Conservation (phyloP, 306 rosid species). For the Delonix regia region DNA sequence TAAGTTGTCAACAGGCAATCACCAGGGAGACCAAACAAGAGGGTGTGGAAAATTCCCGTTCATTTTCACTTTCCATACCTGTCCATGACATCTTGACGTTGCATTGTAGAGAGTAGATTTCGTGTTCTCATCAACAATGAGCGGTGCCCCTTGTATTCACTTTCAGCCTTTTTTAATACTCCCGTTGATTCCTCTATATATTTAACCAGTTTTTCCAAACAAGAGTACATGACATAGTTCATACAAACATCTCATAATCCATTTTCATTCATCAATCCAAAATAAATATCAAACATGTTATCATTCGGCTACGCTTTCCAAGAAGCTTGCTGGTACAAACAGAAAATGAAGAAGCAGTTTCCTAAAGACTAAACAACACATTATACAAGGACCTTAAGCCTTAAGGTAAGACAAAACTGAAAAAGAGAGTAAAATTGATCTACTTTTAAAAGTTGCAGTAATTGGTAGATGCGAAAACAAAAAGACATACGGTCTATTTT, state of each 20-base stretch:
- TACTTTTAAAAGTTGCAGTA: not conserved
- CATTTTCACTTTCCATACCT: constrained; percentile 50
- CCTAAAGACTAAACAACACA: not conserved
- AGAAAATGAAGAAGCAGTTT: constrained; percentile 8
- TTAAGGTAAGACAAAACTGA: not conserved
- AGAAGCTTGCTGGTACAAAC: not conserved
- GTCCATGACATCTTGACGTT: constrained; percentile 92
- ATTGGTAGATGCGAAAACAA: not conserved
- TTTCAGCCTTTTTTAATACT: constrained; percentile 77
- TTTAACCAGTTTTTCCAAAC: constrained; percentile 39
- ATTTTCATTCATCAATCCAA: constrained; percentile 13
- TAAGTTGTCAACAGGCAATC: constrained; percentile 25
- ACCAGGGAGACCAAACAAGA: constrained; percentile 10
- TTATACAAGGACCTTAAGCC: not conserved
- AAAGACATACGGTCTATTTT: no score
- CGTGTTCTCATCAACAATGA: constrained; percentile 78
- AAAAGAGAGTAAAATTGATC: not conserved
- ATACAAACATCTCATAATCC: constrained; percentile 21
- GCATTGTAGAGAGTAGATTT: constrained; percentile 86
- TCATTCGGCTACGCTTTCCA: constrained; percentile 21
- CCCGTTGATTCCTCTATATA: constrained; percentile 81
- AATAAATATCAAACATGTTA: not conserved
- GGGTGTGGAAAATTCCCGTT: not conserved
- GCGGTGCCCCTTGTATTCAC: constrained; percentile 92
- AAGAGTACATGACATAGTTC: constrained; percentile 10